Conservation (phyloP, 257 asterid species). For the Thymus quinquecostatus region DNA sequence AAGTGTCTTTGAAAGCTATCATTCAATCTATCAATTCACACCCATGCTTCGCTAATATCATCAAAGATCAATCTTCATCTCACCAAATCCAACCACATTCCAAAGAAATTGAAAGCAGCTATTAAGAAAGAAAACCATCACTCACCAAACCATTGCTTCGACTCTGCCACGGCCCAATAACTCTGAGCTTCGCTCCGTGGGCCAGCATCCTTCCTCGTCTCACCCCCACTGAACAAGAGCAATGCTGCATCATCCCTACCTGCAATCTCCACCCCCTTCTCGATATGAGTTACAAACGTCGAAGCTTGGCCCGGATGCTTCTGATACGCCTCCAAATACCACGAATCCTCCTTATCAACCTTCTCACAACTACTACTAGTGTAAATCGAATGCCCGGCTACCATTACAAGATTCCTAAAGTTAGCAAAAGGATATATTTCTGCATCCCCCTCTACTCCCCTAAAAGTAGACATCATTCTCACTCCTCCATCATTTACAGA, state of each 20-base stretch:
- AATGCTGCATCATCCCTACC: conserved; percentile 65
- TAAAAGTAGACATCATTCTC: conserved; percentile 41
- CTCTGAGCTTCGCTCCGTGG: conserved; percentile 98
- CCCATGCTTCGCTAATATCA: conserved; percentile 14
- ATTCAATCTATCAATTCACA: conserved; percentile 4
- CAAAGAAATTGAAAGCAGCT: conserved; percentile 8
- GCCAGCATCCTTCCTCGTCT: conserved; percentile 94
- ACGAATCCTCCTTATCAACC: conserved; percentile 87
- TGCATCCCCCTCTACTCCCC: conserved; percentile 44
- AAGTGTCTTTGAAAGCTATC: too few species aligned
- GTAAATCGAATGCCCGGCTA: conserved; percentile 98
- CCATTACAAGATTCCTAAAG: conserved; percentile 86
- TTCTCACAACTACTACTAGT: conserved; percentile 85
- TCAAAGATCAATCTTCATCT: neutral
- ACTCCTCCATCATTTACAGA: conserved; percentile 49
- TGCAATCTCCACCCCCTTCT: conserved; percentile 76
- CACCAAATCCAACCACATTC: conserved; percentile 11
- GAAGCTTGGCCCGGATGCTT: conserved; percentile 98
- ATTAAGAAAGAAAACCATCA: conserved; percentile 13
- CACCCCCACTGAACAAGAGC: conserved; percentile 96
- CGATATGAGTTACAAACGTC: conserved; percentile 81
- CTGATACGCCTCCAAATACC: conserved; percentile 92
- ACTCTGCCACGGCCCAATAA: conserved; percentile 91
- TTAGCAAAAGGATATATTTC: conserved; percentile 64
- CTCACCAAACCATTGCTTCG: conserved; percentile 94